Evolutionary conservation across 768 basidiomycete genomes (phyloP), one percentile per base, ranked within the genome.

Genomic region (Psilocybe cyanescens): DNA sequence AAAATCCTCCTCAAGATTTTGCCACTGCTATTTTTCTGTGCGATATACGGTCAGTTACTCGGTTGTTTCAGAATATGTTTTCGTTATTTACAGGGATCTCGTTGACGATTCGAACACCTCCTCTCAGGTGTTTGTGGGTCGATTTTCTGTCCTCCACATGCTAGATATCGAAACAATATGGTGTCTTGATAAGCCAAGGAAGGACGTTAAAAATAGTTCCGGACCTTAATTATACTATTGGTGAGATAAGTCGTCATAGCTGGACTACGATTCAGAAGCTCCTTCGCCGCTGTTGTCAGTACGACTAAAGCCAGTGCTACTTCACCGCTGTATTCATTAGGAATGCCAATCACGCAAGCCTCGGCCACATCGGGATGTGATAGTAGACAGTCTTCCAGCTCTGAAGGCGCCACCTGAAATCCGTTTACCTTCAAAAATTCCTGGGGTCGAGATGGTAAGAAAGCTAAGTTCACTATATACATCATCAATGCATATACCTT

Each of bases 351-450:
- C 7, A 90, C 87, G 59, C 87, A 87, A 4, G 76, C 79, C 61
- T 89, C 89, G 2, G 76, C 73, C 19, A 89, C 77, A 65, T 85
- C 83, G 2, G 83, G 76, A 70, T 89, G 85, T 8, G 69, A 70
- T 14, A 79, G 67, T 6, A 80, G 67, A 55, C 74, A 75, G 17
- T 76, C 88, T 68, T 90, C 88, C 11, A 89, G 74, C 59, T 89
- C 88, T 2, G 89, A 76, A 2, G 77, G 77, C 5, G 78, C 74
- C 11, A 79, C 78, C 60, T 90, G 89, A 63, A 85, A 84, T 4
- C 88, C 90, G 59, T 74, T 80, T 35, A 87, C 86, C 71, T 91
- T 90, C 68, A 90, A 74, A 30, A 89, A 79, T 73, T 89, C 88
- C 86, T 87, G 55, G 31, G 19, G 14, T 12, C 35, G 14, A 47